These are phyloP conservation scores for Drechslerella coelobrocha DNA, from an alignment of 2,329 filamentous ascomycete species.

Conservation along the genomic window DNA sequence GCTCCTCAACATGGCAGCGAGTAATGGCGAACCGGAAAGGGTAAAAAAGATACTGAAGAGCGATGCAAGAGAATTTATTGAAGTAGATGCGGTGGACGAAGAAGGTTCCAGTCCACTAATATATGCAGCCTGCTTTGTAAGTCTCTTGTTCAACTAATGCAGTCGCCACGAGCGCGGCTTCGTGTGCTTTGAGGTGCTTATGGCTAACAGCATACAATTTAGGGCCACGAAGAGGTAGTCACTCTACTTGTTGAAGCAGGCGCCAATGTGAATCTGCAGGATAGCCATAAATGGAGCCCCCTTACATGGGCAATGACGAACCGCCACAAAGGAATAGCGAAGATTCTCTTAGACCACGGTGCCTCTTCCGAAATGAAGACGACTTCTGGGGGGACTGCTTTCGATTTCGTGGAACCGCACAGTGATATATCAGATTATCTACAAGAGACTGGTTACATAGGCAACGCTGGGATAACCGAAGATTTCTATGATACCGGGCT, in stretches of 20 bases:
- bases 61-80: constrained; percentile 75
- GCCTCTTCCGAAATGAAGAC: constrained; percentile 97
- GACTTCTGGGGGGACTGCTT: constrained; percentile 87
- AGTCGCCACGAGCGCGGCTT: not conserved
- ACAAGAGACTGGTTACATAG: constrained; percentile 92
- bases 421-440: constrained; percentile 97
- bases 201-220: constrained; percentile 22
- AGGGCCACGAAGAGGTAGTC: constrained; percentile 90
- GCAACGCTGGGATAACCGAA: constrained; percentile 77
- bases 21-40: constrained; percentile 88
- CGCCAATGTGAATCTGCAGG: constrained; percentile 88
- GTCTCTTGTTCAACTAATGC: constrained; percentile 57
- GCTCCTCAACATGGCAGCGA: constrained; percentile 90
- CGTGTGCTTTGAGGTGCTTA: constrained; percentile 8
- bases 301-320: constrained; percentile 99
- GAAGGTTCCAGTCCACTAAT: constrained; percentile 96
- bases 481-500: constrained; percentile 96
- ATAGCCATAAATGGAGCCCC: constrained; percentile 95
- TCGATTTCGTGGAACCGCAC: constrained; percentile 93
- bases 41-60: constrained; percentile 78
- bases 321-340: constrained; percentile 92
- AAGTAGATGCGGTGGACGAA: constrained; percentile 86
- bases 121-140: constrained; percentile 95
- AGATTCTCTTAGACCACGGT: constrained; percentile 86
- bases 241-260: constrained; percentile 82